These are phyloP conservation scores for Chaetomium sp. DNA, from an alignment of 2,329 filamentous ascomycete species.

Conservation along the genomic window DNA sequence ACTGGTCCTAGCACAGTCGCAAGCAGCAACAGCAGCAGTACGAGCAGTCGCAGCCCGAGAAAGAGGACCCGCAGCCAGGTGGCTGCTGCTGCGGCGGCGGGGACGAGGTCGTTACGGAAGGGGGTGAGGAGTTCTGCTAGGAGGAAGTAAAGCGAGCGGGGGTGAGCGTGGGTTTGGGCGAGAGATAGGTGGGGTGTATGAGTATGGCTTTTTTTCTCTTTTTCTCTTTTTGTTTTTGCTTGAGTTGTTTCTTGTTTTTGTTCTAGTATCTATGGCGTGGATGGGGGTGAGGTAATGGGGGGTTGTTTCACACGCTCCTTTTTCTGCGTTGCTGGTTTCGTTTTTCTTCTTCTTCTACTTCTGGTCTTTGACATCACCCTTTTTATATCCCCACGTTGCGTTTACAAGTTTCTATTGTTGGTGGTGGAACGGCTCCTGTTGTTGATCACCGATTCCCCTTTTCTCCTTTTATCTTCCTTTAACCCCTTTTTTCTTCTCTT, in stretches of 20 bases:
- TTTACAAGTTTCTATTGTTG: no score
- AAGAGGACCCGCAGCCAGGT: conserved; percentile 9
- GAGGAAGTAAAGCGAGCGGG: conserved; percentile 19
- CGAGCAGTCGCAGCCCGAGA: background rate
- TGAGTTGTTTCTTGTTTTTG: background rate
- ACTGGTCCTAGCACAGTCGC: background rate
- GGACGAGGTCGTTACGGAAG: conserved; percentile 23
- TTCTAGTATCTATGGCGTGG: no score
- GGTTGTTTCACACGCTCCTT: background rate
- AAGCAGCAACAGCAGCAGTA: background rate
- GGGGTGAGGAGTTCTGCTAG: conserved; percentile 29
- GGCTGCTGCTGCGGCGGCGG: conserved; percentile 2
- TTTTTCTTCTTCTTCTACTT: background rate
- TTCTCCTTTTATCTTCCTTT: background rate
- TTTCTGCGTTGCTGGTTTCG: background rate
- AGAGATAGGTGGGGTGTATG: background rate
- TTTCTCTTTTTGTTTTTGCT: background rate
- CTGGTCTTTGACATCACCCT: no score
- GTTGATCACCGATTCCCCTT: background rate
- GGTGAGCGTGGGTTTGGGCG: background rate
- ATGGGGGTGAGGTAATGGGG: no score
- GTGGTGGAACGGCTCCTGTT: background rate
- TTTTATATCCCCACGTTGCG: background rate
- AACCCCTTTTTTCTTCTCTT: background rate
- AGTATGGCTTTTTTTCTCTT: background rate